Percentiles rank a stretch among this genome's conserved stretches.
These are phyloP conservation scores for Penicillium canariense DNA, from an alignment of 495 filamentous ascomycete species.

Conservation along the genomic window DNA sequence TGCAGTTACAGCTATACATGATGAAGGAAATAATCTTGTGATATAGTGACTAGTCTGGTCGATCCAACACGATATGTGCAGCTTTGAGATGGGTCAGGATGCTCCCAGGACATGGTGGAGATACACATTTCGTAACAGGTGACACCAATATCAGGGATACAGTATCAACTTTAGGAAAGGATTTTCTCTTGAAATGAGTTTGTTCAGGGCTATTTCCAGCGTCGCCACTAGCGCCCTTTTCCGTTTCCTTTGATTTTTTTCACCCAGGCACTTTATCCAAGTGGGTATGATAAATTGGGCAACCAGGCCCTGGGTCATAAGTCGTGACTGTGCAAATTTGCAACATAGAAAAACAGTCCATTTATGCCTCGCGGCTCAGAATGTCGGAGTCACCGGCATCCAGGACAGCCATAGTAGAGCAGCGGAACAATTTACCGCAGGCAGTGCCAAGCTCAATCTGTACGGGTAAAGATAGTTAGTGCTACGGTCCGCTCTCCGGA, in stretches of 20 bases:
- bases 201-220: constrained; percentile 14
- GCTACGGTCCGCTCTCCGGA: constrained; percentile 28
- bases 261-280: neutral
- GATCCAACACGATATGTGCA: no score
- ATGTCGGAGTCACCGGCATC: constrained; percentile 99
- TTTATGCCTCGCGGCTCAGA: constrained; percentile 45
- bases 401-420: constrained; percentile 92
- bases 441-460: constrained; percentile 98
- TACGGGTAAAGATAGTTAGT: constrained; percentile 23
- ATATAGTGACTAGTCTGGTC: no score
- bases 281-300: neutral
- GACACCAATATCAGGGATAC: neutral
- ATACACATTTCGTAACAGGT: no score
- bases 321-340: constrained; percentile 13
- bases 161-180: no score
- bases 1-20: no score
- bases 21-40: no score
- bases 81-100: neutral
- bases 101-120: neutral
- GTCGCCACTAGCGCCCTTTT: constrained; percentile 3
- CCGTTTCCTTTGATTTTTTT: neutral
- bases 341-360: constrained; percentile 4
- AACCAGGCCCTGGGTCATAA: constrained; percentile 8
- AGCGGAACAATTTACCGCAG: constrained; percentile 79
- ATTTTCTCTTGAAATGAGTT: no score